Base-by-base conservation (phyloP, 768 basidiomycete species). In the Lactarius sanguifluus region DNA sequence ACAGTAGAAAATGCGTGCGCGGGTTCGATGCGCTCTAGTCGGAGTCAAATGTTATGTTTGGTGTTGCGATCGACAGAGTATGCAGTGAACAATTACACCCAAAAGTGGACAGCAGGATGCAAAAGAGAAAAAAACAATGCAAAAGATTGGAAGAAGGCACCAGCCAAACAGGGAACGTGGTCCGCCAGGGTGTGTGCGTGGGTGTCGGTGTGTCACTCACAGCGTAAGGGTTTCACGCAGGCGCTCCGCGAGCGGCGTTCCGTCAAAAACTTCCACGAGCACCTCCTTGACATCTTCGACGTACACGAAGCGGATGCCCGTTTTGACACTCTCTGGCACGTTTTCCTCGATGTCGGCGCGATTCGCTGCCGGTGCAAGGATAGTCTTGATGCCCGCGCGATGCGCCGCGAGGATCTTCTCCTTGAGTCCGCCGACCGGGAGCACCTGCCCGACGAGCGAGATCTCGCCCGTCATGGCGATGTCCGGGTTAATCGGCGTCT, bases 381-480 rank as follows among this genome's bases (percentile, higher is more conserved):
- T 91, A 0, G 90, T 96, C 79, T 90, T 95, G 81, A 98, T 97
- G 3, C 94, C 95, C 1, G 97, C 94, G 20, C 97, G 88, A 74
- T 99, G 97, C 0, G 97, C 96, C 1, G 96, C 96, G 2, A 98
- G 84, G 68, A 96, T 94, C 82, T 97, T 96, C 79, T 94, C 92
- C 80, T 97, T 98, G 69, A 98, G 78, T 0, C 96, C 96, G 9
- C 96, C 96, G 12, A 99, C 96, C 2, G 96, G 94, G 1, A 97
- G 83, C 10, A 99, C 96, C 77, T 97, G 94, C 0, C 97, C 97
- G 0, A 95, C 90, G 18, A 99, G 86, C 2, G 96, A 94, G 64
- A 99, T 94, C 77, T 99, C 97, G 18, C 97, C 97, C 0, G 97
- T 98, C 94, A 98, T 96, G 7, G 97, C 95, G 62, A 97, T 92